Base-by-base conservation (phyloP, 305 asterid species). In the Withania somnifera region DNA sequence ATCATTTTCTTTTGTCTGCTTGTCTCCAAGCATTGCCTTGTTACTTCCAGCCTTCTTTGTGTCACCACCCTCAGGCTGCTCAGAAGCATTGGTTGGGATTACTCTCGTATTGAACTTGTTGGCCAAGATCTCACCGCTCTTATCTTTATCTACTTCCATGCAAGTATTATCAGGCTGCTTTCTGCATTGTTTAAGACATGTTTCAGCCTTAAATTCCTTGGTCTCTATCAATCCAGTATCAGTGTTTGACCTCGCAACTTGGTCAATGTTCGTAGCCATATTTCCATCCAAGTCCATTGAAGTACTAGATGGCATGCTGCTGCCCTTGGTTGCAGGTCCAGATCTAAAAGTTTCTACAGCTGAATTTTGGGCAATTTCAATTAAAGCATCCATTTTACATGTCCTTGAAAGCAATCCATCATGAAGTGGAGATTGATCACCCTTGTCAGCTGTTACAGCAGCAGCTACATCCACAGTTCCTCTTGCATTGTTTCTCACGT, bases 401-500 rank as follows among this genome's bases (percentile, higher is more conserved):
- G 92, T 78, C 80, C 84, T 83, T 82, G 81, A 51, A 64, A 88
- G 88, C 77, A 83, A 83, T 47, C 36, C 87, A 51, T 87, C 90
- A 77, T 51, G 85, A 61, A 81, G 50, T n/a, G 85, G 84, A 83
- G 97, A 78, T 69, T 86, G 92, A 45, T 69, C 26, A 60, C 77
- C 83, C 86, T 86, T 56, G 77, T 82, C 84, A 77, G 82, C 84
- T 85, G 82, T 71, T 28, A 57, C 84, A 1, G 87, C 79, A 84
- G 84, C 61, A 84, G 82, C 83, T 79, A 85, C 86, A 71, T 86
- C 94, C 82, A 85, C 86, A 67, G 90, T 85, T 81, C 79, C 86
- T 87, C 85, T 90, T 56, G 87, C 91, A 22, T 90, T 84, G 85
- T 86, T 91, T 86, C 96, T 92, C 84, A 92, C 97, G 80, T 95